Base-by-base conservation (phyloP, 305 asterid genomes). In the Fraxinus angustifolia region DNA sequence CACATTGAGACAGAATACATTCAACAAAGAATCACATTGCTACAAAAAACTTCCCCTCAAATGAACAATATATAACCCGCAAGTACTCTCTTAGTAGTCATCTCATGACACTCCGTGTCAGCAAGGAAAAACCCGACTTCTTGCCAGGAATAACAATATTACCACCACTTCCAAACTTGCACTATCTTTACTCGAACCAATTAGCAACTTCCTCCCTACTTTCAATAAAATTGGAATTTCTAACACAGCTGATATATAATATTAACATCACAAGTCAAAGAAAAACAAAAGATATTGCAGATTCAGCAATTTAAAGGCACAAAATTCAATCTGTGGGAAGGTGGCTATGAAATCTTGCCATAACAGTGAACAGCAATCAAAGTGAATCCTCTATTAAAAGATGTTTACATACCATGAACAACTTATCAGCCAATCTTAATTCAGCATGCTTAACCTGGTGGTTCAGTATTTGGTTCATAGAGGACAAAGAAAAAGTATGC, bases 351-450 rank as follows among this genome's bases (percentile, higher is more conserved):
- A 67, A 28, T 28, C 8, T 67, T 26, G 73, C 12, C 34, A 58
- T 58, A 28, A 42, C 77, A 36, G 62, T 40, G 77, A 75, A 81
- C 74, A 68, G 33, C 21, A 71, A 35, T 30, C 65, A 71, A 45
- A 30, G 77, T 38, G 38, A 30, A 80, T 58, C 62, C 73, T 65
- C 56, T 62, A 65, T 33, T 60, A 78, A 33, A 76, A 56, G 65
- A 81, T 38, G 14, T 50, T 79, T 12, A 68, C 75, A 31, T 65
- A 31, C 81, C 38, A 42, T 40, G 42, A 76, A 74, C 83, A 62
- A 76, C 11, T 79, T 62, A 60, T 26, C 74, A 72, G 60, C 80
- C 77, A 35, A 45, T 76, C 74, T 58, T 34, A 73, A 79, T 74
- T 40, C 72, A 79, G 50, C 78, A 28, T 2, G 74, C 79, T 76